Base-by-base conservation (phyloP, 306 rosid genomes). In the Notholithocarpus densiflorus region DNA sequence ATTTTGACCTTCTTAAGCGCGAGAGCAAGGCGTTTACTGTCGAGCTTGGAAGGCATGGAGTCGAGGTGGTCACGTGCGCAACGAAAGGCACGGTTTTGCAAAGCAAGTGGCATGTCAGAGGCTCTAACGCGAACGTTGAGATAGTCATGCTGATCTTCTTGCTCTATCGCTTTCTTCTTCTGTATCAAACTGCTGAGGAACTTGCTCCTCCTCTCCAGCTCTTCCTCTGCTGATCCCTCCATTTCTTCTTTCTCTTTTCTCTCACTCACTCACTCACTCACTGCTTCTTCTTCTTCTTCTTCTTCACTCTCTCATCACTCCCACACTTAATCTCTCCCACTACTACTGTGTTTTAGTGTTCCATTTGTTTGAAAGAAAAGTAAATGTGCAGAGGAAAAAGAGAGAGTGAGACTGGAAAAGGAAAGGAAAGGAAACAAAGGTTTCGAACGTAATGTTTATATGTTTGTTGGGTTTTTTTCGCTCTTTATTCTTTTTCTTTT, bases 171-270 rank as follows among this genome's bases (percentile, higher is more conserved):
- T 78, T 94, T 94, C 97, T 92, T 94, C 91, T 88, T 94, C 87
- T 87, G 87, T 71, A 94, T 92, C 75, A 94, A 78, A 23, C 94
- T 86, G 32, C 80, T 87, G 1, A 94, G 88, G 69, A 94, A 94
- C 88, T 79, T 89, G 89, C 94, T 92, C 68, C 97, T 82, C 81
- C 93, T 89, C 90, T 94, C 98, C 75, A 94, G 83, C 90, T 94
- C 98, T 87, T 77, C 75, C 81, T 89, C 98, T 45, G 94, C 97
- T 8, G 45, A 37, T 74, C 87, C 92, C 40, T 89, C 93, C 94
- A 92, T 91, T 68, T 64, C 54, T 37, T 29, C 11, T 37, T 7
- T 37, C 45, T 37, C 45, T 37, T 37, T 37, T 37, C 45, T 7
- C 40, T 34, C 40, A 34, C 40, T 34, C 40, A 32, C 37, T 29